Base-by-base conservation (phyloP, 805 yeast species). In the Debaryomyces tyrocola region DNA sequence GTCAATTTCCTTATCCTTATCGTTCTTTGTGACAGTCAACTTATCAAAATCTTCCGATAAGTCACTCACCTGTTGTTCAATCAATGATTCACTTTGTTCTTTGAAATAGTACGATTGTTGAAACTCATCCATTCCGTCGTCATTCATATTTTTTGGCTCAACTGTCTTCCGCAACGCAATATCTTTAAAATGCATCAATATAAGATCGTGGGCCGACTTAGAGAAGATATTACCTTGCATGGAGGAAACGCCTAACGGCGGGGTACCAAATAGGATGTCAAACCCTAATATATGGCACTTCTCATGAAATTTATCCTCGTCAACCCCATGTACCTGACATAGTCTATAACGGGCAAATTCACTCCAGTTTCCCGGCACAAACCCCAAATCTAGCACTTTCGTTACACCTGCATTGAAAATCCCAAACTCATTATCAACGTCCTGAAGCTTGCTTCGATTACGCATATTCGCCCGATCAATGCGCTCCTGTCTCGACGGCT, bases 181-280 rank as follows among this genome's bases (percentile, higher is more conserved):
- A 36, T 67, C 71, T 38, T 58, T 59, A 46, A 67, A 67, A 49
- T 61, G 66, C 8, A 58, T 50, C 14, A 44, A 31, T 1, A 67
- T 59, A 11, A 53, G 50, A 3, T 51, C 37, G 10, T 64, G 71
- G 5, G 69, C 47, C 36, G 63, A 63, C 52, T 74, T 75, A 31
- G 89, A 81, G 35, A 87, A 70, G n/a, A 92, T 85, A 59, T 91
- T 89, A 0, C 96, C 98, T 60, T 94, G 98, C 43, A 91, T 75
- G 0, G 91, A 69, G 7, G 85, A 78, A 0, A 85, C 88, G 1
- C 97, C 97, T 3, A 60, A 57, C 0, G 97, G 96, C 0, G 97
- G 97, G 14, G 77, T 74, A 43, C 84, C 79, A 6, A 88, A 85
- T 17, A 92, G 72, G 29, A 94, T 74, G 66, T 94, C 78, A 45